Evolutionary conservation across 176 grass and related monocot genomes (phyloP).

Genomic region (Juncus effusus): DNA sequence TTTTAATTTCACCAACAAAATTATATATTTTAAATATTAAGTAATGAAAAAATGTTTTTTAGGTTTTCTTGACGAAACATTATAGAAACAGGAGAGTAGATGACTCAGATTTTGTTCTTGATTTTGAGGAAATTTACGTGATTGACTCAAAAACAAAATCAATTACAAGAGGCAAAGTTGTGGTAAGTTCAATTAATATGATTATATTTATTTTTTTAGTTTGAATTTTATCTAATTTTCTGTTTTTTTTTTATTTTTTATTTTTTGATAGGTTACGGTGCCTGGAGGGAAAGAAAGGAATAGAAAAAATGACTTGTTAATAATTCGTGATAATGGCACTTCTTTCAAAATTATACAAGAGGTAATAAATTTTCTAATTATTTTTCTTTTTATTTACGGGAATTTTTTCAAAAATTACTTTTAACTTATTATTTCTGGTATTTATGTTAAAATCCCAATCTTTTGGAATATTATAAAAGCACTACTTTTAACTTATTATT

Average conservation of each 20-base stretch:
- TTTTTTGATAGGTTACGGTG: slow-evolving; percentile 56
- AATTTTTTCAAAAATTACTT: too few relatives aligned
- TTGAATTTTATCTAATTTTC: not conserved
- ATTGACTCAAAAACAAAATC: slow-evolving; percentile 90
- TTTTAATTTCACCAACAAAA: too few relatives aligned
- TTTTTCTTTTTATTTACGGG: not conserved
- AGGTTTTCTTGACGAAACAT: slow-evolving; percentile 96
- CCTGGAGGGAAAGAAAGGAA: slow-evolving; percentile 75
- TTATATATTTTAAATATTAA: not conserved
- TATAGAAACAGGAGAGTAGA: slow-evolving; percentile 69
- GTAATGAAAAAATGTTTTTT: slow-evolving; percentile 18
- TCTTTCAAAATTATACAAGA: slow-evolving; percentile 74
- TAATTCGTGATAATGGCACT: slow-evolving; percentile 59
- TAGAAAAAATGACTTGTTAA: slow-evolving; percentile 62
- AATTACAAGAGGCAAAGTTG: slow-evolving; percentile 78
- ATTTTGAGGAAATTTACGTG: slow-evolving; percentile 99
- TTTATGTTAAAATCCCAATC: too few relatives aligned
- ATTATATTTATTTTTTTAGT: not conserved
- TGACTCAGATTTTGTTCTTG: slow-evolving; percentile 76
- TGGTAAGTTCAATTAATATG: slow-evolving; percentile 47
- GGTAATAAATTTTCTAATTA: slow-evolving; percentile 42
- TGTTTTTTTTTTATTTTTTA: not conserved
- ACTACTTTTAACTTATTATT: too few relatives aligned
- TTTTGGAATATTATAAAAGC: too few relatives aligned
- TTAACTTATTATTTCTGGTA: too few relatives aligned